Conservation (phyloP, 2,329 filamentous ascomycete genomes). For the Lachnellula cervina region DNA sequence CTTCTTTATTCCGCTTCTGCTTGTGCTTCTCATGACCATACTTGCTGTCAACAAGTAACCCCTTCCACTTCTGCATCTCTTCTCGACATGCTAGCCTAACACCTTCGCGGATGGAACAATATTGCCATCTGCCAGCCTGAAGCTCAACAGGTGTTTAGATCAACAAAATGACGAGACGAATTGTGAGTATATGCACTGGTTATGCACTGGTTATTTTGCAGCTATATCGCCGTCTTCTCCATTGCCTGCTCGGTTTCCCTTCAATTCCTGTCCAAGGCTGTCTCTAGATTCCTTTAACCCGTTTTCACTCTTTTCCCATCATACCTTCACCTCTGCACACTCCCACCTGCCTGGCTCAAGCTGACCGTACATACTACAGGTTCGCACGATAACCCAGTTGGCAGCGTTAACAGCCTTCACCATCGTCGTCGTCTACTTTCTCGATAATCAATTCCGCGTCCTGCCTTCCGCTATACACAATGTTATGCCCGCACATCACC, state of each 20-base stretch:
- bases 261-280: not conserved
- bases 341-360: not conserved
- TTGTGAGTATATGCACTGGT: constrained; percentile 19
- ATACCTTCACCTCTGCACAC: not conserved
- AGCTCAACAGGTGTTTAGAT: constrained; percentile 3
- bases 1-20: too few relatives aligned
- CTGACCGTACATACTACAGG: constrained; percentile 32
- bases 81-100: constrained; percentile 11
- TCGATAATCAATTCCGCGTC: constrained; percentile 65
- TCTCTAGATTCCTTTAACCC: not conserved
- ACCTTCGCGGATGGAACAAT: constrained; percentile 15
- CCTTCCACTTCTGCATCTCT: not conserved
- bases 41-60: too few relatives aligned
- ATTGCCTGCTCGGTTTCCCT: not conserved
- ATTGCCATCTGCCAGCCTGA: not conserved
- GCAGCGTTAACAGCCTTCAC: constrained; percentile 38
- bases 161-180: constrained; percentile 31
- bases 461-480: constrained; percentile 64
- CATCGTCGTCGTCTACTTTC: constrained; percentile 55
- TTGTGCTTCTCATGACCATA: too few relatives aligned
- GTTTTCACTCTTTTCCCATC: too few relatives aligned
- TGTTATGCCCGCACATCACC: constrained; percentile 62
- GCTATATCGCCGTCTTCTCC: not conserved
- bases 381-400: constrained; percentile 37
- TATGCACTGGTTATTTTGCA: not conserved